Conservation (phyloP, 441 rosid genomes). For the Rhodomyrtus psidioides region DNA sequence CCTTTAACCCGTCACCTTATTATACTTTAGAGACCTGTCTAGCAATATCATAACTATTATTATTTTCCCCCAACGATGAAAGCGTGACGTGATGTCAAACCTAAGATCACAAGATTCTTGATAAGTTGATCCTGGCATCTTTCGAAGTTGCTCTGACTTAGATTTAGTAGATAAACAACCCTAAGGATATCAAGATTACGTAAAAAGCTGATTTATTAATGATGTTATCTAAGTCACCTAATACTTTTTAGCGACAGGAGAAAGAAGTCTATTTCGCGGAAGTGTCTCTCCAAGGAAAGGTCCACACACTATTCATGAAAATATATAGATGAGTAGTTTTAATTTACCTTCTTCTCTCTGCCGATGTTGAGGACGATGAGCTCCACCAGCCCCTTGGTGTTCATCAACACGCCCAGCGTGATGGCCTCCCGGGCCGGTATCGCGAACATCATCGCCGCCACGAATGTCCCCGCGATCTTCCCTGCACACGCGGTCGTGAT, state of each 20-base stretch:
- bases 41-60: no score
- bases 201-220: no score
- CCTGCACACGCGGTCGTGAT: constrained; percentile 60
- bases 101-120: not conserved
- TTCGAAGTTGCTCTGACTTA: not conserved
- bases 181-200: no score
- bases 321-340: not conserved
- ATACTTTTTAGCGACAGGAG: not conserved
- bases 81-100: not conserved
- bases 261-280: not conserved
- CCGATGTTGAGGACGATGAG: constrained; percentile 80
- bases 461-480: constrained; percentile 60
- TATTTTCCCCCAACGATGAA: not conserved
- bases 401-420: constrained; percentile 69
- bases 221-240: not conserved
- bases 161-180: not conserved
- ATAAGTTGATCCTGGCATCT: not conserved
- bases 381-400: constrained; percentile 76
- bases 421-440: constrained; percentile 60
- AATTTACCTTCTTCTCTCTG: constrained; percentile 55
- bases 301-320: not conserved
- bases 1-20: not conserved
- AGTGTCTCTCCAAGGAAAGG: not conserved
- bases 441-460: constrained; percentile 41
- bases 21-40: not conserved